Percentiles rank a stretch among this genome's conserved stretches.
These are phyloP conservation scores for Mortierella sp. DNA, from an alignment of 371 early-diverging fungal genomes.

Conservation along the genomic window DNA sequence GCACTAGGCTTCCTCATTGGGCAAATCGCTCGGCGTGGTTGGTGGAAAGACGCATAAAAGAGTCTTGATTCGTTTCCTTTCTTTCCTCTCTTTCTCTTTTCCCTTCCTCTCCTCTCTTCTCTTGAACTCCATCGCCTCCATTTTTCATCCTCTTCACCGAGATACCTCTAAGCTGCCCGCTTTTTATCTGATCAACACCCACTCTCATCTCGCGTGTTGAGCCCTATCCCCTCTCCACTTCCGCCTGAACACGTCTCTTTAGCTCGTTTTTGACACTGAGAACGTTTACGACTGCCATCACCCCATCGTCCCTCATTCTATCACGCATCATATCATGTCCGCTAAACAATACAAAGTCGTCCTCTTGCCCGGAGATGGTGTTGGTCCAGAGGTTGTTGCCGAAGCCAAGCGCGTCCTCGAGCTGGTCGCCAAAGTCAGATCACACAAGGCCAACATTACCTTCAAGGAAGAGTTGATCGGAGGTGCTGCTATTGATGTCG, in stretches of 20 bases:
- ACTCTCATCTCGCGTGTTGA: constrained; percentile 15
- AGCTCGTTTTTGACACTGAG: too few relatives aligned
- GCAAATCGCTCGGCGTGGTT: not conserved
- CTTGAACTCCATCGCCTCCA: constrained; percentile 10
- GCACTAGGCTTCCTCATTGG: constrained; percentile 25
- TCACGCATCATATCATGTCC: constrained; percentile 14
- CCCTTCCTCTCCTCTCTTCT: constrained; percentile 8
- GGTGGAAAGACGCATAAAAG: constrained; percentile 1
- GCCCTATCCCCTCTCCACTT: not conserved
- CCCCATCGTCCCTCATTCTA: not conserved
- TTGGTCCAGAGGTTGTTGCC: constrained; percentile 94
- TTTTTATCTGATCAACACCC: constrained; percentile 20
- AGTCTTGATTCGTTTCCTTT: not conserved
- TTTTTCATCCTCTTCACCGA: not conserved
- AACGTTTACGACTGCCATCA: not conserved
- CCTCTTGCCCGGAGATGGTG: constrained; percentile 94
- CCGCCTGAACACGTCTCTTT: not conserved
- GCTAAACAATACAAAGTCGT: constrained; percentile 64
- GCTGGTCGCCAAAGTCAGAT: constrained; percentile 72
- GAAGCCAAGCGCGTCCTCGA: constrained; percentile 92
- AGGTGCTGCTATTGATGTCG: constrained; percentile 91
- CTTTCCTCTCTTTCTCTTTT: constrained; percentile 8
- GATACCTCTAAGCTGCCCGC: not conserved
- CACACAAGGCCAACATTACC: constrained; percentile 69
- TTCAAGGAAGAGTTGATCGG: constrained; percentile 89